Evolutionary conservation across 2,329 filamentous ascomycete species (phyloP), one percentile per base, ranked within the genome.

Genomic region (Pseudocercospora vitis): DNA sequence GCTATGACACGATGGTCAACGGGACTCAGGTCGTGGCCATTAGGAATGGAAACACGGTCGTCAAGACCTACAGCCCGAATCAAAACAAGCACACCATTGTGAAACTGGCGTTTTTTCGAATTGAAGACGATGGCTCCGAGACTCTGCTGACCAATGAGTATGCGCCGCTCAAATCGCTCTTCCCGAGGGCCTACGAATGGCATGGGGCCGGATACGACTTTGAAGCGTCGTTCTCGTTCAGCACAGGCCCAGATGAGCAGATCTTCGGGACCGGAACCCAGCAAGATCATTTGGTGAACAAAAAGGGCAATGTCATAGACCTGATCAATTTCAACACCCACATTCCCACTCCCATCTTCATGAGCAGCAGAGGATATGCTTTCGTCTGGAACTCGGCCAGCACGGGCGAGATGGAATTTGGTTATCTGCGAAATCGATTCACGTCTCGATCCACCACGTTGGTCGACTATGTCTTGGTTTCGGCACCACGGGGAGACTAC

Each of bases 131-230:
- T 42, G 70, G 68, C 2, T 63, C 67, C 2, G 66, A 72, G 50
- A 68, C 68, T 1, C 59, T 73, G 1, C 63, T 73, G n/a, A 70
- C 65, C 0, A 70, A 71, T 50, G 70, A 72, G 48, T 68, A 65
- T 50, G 53, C 62, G 18, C 62, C 68, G 26, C 31, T 71, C 19
- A 71, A 72, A 26, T 68, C 69, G 0, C 53, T 71, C 8, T 70
- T 71, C 28, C 66, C 71, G 0, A 59, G 71, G 6, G 71, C 70
- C 44, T 72, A 73, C 52, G 64, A 59, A 0, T 72, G 69, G 68
- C 64, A 60, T 12, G 66, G 66, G 2, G 62, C 66, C 0, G 68
- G 70, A 2, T 68, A 68, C 21, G 70, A 72, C 32, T 73, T 73
- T 45, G 57, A 57, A 0, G 67, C 70, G 7, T 65, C 68, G 4